Evolutionary conservation across 768 basidiomycete genomes (phyloP).

Genomic region (Kwoniella europaea): DNA sequence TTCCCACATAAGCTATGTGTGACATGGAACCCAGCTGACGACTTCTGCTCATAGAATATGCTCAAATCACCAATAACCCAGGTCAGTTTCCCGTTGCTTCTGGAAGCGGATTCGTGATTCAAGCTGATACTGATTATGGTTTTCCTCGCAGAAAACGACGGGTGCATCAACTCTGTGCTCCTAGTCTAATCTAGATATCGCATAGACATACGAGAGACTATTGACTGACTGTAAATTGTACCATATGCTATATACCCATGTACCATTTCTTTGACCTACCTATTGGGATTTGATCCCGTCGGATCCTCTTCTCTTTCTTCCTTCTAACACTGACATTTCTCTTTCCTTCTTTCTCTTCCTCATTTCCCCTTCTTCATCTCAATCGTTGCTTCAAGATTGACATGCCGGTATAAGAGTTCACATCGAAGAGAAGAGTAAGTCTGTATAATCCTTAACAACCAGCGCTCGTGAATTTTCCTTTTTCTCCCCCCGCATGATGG

Average conservation of each 20-base stretch:
- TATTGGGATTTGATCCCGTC: conserved; percentile 3
- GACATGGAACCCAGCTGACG: conserved; percentile 18
- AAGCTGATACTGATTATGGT: not conserved
- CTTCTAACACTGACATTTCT: too few species aligned
- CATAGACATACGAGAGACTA: not conserved
- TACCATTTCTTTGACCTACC: not conserved
- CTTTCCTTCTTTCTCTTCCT: too few species aligned
- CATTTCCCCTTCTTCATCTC: too few species aligned
- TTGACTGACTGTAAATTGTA: conserved; percentile 7
- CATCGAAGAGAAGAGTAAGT: too few species aligned
- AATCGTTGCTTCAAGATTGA: too few species aligned
- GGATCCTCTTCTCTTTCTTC: too few species aligned
- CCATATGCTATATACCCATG: conserved; percentile 10
- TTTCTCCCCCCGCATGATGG: too few species aligned
- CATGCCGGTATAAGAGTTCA: too few species aligned
- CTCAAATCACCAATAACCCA: conserved; percentile 59
- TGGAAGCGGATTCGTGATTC: not conserved
- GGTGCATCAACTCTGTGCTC: conserved; percentile 92
- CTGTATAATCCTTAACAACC: too few species aligned
- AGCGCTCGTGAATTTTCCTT: too few species aligned
- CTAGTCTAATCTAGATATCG: conserved; percentile 54
- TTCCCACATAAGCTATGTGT: not conserved
- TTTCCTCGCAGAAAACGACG: conserved; percentile 73
- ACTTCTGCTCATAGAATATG: conserved; percentile 63
- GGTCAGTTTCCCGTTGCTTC: conserved; percentile 4